These are phyloP conservation scores for Stenocarpella maydis DNA, from an alignment of 2,329 filamentous ascomycete species.

Conservation along the genomic window DNA sequence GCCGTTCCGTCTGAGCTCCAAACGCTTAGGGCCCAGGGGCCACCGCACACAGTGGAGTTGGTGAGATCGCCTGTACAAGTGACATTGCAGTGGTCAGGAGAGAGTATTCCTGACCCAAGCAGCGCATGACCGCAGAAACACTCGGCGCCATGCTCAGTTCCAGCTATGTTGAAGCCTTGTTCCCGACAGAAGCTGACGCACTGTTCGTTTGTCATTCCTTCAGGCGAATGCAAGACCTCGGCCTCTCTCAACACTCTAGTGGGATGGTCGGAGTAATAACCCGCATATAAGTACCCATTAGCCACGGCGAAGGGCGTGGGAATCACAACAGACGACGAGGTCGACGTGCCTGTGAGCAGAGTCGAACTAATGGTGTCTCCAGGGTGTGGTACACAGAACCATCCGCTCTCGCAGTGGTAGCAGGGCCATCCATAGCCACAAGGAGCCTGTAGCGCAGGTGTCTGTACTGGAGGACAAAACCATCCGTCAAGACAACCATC, in stretches of 20 bases:
- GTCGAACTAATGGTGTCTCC: background rate
- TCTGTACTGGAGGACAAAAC: slow-evolving; percentile 35
- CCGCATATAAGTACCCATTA: slow-evolving; percentile 25
- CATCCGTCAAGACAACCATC: slow-evolving; percentile 34
- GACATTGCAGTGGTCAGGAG: slow-evolving; percentile 55
- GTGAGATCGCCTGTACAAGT: slow-evolving; percentile 58
- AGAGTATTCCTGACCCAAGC: slow-evolving; percentile 50
- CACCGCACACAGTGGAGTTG: slow-evolving; percentile 57
- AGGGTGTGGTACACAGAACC: slow-evolving; percentile 34
- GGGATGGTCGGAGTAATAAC: slow-evolving; percentile 30
- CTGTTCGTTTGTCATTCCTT: slow-evolving; percentile 32
- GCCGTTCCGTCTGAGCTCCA: slow-evolving; percentile 50
- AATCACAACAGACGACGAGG: background rate
- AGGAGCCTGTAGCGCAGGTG: slow-evolving; percentile 33
- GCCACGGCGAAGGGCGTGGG: slow-evolving; percentile 1
- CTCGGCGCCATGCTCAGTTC: slow-evolving; percentile 56
- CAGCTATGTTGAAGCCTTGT: slow-evolving; percentile 55
- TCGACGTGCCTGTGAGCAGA: background rate
- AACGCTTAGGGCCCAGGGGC: slow-evolving; percentile 54
- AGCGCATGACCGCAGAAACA: slow-evolving; percentile 58
- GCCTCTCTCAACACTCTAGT: slow-evolving; percentile 22
- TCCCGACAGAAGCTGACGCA: slow-evolving; percentile 59
- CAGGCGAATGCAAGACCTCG: slow-evolving; percentile 1
- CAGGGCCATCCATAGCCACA: slow-evolving; percentile 36
- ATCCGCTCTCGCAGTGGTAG: slow-evolving; percentile 33